These are phyloP conservation scores for Chrysosporium queenslandicum DNA, from an alignment of 2,329 filamentous ascomycete species.

Conservation along the genomic window DNA sequence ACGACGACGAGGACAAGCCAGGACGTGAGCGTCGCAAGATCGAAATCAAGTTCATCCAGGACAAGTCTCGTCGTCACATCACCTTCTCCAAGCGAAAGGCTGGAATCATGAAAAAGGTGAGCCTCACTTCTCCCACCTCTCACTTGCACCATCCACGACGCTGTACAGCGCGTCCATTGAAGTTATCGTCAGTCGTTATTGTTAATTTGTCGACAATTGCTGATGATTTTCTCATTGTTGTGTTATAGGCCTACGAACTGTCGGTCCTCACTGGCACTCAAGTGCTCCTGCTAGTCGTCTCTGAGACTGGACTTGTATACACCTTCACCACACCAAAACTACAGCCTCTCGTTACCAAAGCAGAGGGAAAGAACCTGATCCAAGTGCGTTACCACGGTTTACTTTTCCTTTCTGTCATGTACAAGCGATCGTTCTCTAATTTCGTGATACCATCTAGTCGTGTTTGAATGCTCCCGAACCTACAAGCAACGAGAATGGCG, in stretches of 20 bases:
- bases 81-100: constrained; percentile 99
- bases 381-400: constrained; percentile 55
- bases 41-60: constrained; percentile 99
- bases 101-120: constrained; percentile 99
- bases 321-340: constrained; percentile 98
- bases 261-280: constrained; percentile 97
- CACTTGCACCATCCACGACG: no score
- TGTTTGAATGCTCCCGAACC: constrained; percentile 95
- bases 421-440: constrained; percentile 6
- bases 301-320: constrained; percentile 93
- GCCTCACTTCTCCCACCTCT: no score
- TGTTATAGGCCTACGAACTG: constrained; percentile 76
- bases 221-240: not conserved
- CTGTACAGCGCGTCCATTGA: no score
- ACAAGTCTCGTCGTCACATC: constrained; percentile 98
- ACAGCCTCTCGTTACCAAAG: constrained; percentile 93
- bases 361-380: constrained; percentile 97
- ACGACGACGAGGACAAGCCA: constrained; percentile 95
- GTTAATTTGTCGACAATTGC: not conserved
- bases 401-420: not conserved
- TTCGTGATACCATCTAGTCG: constrained; percentile 44
- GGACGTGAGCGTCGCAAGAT: constrained; percentile 98
- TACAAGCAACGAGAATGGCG: constrained; percentile 68
- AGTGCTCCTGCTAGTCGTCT: constrained; percentile 90
- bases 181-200: not conserved